Percentiles rank a stretch among this genome's conserved stretches.
phyloP scores from a whole-genome alignment of 192 early-diverging fungal species.

The Geranomyces variabilis region DNA sequence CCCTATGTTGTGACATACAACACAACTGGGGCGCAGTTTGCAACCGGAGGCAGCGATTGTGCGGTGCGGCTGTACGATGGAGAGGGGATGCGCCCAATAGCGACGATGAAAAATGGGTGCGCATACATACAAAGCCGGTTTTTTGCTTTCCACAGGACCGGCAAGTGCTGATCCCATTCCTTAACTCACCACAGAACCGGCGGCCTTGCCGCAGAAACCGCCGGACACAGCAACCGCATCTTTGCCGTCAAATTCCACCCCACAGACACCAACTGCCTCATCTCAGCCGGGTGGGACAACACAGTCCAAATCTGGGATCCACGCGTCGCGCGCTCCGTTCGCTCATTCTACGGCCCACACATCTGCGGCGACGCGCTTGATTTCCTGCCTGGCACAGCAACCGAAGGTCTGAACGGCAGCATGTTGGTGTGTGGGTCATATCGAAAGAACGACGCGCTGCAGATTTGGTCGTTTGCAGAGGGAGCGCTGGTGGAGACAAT shows the following conservation, averaged over 20 bases:
- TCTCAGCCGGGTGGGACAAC: constrained; percentile 64
- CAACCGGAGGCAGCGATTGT: constrained; percentile 45
- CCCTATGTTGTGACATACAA: constrained; percentile 45
- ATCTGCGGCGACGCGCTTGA: constrained; percentile 63
- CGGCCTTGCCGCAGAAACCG: constrained; percentile 28
- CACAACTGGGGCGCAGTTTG: constrained; percentile 40
- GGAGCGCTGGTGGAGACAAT: constrained; percentile 44
- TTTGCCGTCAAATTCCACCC: constrained; percentile 62
- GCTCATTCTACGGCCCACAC: constrained; percentile 58
- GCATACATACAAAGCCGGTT: not conserved
- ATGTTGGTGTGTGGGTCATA: constrained; percentile 52
- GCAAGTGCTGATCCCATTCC: not conserved
- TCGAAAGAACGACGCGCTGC: constrained; percentile 43
- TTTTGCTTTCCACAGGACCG: too few relatives aligned
- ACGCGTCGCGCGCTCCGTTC: constrained; percentile 44
- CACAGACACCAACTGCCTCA: constrained; percentile 43
- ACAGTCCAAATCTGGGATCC: constrained; percentile 60
- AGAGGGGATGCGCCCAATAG: constrained; percentile 15
- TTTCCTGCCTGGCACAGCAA: constrained; percentile 39
- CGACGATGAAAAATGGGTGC: constrained; percentile 19
- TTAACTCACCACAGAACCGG: constrained; percentile 8
- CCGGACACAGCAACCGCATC: constrained; percentile 58
- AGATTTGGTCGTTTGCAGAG: constrained; percentile 30
- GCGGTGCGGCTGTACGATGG: constrained; percentile 54
- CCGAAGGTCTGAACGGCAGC: too few relatives aligned